Conservation (phyloP, 2,329 filamentous ascomycete genomes). For the Raffaelea ambrosiae region DNA sequence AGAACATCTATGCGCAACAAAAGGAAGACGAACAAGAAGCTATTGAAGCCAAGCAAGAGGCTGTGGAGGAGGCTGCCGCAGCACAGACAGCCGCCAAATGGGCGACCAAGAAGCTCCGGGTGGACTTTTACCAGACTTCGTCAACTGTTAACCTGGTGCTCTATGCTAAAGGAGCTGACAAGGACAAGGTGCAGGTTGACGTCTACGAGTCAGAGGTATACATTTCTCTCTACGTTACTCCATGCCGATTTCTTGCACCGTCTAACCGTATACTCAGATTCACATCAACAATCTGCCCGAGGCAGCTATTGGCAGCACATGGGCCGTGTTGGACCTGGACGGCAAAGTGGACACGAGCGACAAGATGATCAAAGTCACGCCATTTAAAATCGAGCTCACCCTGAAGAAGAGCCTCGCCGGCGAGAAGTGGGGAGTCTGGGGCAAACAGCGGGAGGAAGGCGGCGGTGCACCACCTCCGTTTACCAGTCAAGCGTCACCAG, state of each 20-base stretch:
- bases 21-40: no score
- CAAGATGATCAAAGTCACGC: conserved; percentile 17
- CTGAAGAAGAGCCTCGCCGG: conserved; percentile 19
- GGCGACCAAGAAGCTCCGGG: conserved; percentile 24
- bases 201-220: conserved; percentile 11
- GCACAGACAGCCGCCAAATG: background rate
- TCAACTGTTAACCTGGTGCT: conserved; percentile 26
- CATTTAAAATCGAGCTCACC: conserved; percentile 25
- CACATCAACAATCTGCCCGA: conserved; percentile 10
- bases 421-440: conserved; percentile 23
- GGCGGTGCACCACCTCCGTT: background rate
- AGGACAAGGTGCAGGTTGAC: conserved; percentile 10
- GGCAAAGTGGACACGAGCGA: conserved; percentile 15
- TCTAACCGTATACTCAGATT: conserved; percentile 1
- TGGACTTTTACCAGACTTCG: conserved; percentile 33
- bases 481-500: no score
- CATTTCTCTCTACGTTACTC: background rate
- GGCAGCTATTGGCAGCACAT: conserved; percentile 10
- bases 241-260: background rate
- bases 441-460: conserved; percentile 12
- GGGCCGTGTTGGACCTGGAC: conserved; percentile 16
- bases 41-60: no score
- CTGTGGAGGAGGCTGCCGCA: background rate
- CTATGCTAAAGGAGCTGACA: conserved; percentile 29
- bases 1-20: background rate